These are phyloP conservation scores for Spongospora subterranea DNA, from an alignment of 208 protist genomes.

Conservation along the genomic window DNA sequence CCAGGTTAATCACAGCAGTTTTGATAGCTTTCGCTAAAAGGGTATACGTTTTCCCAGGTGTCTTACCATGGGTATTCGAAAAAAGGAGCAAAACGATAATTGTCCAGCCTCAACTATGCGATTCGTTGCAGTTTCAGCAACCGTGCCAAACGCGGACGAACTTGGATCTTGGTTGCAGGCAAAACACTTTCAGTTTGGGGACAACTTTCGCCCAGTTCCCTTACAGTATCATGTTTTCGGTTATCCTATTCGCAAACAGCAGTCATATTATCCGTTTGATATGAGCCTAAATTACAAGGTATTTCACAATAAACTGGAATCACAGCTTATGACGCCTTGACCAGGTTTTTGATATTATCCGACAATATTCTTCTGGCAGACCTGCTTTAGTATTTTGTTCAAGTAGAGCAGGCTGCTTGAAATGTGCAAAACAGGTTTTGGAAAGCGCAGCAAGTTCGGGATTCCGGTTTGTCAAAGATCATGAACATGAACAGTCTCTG, in stretches of 20 bases:
- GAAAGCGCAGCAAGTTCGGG: neutral
- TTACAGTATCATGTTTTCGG: neutral
- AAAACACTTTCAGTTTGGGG: neutral
- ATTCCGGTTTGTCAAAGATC: neutral
- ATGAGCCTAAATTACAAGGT: neutral
- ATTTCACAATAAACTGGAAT: neutral
- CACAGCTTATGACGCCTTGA: neutral
- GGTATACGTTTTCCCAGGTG: neutral
- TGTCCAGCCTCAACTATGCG: conserved; percentile 21
- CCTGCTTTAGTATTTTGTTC: conserved; percentile 45
- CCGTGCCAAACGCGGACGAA: conserved; percentile 12
- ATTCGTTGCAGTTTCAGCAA: conserved; percentile 25
- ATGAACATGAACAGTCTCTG: neutral
- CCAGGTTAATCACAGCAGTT: too few species aligned
- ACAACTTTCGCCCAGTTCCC: conserved; percentile 19
- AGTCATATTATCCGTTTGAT: neutral
- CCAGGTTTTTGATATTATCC: conserved; percentile 47
- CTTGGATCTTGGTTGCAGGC: conserved; percentile 11
- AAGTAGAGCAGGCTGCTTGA: neutral
- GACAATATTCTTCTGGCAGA: neutral
- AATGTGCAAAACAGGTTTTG: neutral
- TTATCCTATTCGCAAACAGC: neutral
- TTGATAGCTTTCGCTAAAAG: too few species aligned
- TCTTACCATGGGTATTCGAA: neutral
- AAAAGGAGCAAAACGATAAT: neutral